Conservation (phyloP, 176 grass and related monocot genomes). For the Aegilops sharonensis region DNA sequence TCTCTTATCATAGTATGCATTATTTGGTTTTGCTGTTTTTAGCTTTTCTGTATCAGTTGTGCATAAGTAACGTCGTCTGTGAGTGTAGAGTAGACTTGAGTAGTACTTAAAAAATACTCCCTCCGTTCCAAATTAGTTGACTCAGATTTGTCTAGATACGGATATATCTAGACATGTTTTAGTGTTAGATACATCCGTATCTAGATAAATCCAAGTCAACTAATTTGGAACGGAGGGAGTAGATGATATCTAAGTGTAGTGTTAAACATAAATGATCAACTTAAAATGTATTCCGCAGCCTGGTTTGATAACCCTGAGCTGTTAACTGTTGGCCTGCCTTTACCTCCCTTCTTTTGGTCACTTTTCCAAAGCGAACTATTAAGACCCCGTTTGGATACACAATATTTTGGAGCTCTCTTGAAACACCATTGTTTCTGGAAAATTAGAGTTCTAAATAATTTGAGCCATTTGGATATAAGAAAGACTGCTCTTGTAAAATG, state of each 20-base stretch:
- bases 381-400: not conserved
- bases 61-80: not conserved
- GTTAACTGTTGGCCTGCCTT: not conserved
- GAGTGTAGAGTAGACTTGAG: not conserved
- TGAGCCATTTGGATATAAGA: not conserved
- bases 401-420: not conserved
- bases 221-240: too few relatives aligned
- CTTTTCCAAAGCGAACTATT: not conserved
- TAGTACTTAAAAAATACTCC: not conserved
- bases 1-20: not conserved
- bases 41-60: not conserved
- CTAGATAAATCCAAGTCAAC: too few relatives aligned
- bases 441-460: not conserved
- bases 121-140: too few relatives aligned
- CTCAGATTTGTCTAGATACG: too few relatives aligned
- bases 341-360: not conserved
- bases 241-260: not conserved
- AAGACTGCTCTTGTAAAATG: not conserved
- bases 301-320: not conserved
- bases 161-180: too few relatives aligned
- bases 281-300: not conserved
- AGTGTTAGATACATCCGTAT: too few relatives aligned
- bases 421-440: not conserved
- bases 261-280: constrained; percentile 4
- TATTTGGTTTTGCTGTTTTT: constrained; percentile 1